Evolutionary conservation across 768 basidiomycete species (phyloP), one percentile per base, ranked within the genome.

Genomic region (Stropharia rugosoannulata): DNA sequence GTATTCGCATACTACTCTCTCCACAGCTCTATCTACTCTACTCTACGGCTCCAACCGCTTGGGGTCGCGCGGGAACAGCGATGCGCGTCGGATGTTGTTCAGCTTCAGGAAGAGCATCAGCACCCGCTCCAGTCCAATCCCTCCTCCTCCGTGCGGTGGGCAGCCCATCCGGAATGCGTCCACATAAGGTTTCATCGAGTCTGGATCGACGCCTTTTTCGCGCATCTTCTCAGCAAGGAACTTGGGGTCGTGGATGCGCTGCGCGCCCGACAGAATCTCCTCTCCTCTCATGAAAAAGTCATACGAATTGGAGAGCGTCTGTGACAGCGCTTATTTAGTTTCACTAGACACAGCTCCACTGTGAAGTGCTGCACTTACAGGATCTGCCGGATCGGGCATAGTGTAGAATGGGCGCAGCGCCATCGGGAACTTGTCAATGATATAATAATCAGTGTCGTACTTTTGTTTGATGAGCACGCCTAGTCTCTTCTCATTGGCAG

Each of bases 221-320:
- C 79, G 80, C 95, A 98, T 98, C 72, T 90, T 84, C 73, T 92
- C 83, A 50, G 77, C 78, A 58, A 98, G 84, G 51, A 98, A 75
- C 10, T 73, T 72, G 5, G 97, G 83, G 62, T 98, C 94, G 73
- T 99, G 97, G 53, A 98, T 87, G 73, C 97, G 94, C 71, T 99
- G 97, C 25, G 96, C 97, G 13, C 97, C 97, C 3, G 96, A 98
- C 39, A 98, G 80, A 66, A 99, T 98, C 72, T 99, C 97, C 74
- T 99, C 95, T 10, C 97, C 97, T 32, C 97, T 85, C 96, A 99
- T 98, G 83, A 99, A 98, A 76, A 99, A 98, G 75, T 99, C 97
- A 72, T 98, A 99, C 19, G 97, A 98, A 74, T 98, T 98, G 49
- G 97, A 98, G 39, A 97, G 78, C 7, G 84, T 86, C 89, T 95